Percentiles rank a stretch among this genome's conserved stretches.
Evolutionary conservation across 2,329 filamentous ascomycete species (phyloP).

Genomic region (Neodidymelliopsis sp.): DNA sequence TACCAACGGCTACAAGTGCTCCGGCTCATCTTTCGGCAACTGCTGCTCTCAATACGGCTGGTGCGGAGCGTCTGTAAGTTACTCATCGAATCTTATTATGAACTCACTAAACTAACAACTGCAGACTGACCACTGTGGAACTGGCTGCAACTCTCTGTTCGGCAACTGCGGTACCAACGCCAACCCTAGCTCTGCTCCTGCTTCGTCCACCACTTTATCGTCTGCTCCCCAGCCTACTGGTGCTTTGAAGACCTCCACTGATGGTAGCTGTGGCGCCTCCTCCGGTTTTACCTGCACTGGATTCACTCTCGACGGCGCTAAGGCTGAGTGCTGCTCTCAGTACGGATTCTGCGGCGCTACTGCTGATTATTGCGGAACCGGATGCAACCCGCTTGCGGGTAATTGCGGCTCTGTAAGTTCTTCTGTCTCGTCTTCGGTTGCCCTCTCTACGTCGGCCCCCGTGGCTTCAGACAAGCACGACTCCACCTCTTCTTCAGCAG

Average conservation of each 20-base stretch:
- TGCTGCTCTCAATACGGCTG: slow-evolving; percentile 56
- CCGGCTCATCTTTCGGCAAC: slow-evolving; percentile 45
- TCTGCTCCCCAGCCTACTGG: slow-evolving; percentile 18
- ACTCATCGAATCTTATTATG: background rate
- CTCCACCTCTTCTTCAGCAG: slow-evolving; percentile 15
- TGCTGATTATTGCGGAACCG: slow-evolving; percentile 40
- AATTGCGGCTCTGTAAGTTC: slow-evolving; percentile 15
- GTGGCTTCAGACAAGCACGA: slow-evolving; percentile 16
- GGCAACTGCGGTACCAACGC: slow-evolving; percentile 32
- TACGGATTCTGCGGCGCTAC: slow-evolving; percentile 52
- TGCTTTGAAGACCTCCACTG: slow-evolving; percentile 23
- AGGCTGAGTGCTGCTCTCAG: slow-evolving; percentile 56
- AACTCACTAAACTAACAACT: background rate
- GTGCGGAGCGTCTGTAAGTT: slow-evolving; percentile 42
- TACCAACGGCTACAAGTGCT: slow-evolving; percentile 32
- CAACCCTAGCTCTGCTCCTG: slow-evolving; percentile 15
- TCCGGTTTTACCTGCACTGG: slow-evolving; percentile 38
- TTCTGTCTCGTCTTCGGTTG: slow-evolving; percentile 20
- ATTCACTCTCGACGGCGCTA: slow-evolving; percentile 28
- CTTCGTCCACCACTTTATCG: slow-evolving; percentile 19
- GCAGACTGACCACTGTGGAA: slow-evolving; percentile 21
- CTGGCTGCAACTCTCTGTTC: slow-evolving; percentile 33
- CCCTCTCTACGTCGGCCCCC: slow-evolving; percentile 19
- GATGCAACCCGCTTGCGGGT: slow-evolving; percentile 45
- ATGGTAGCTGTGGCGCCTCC: slow-evolving; percentile 35